phyloP scores from a whole-genome alignment of 352 stramenopile species.

The Globisporangium apiculatum region DNA sequence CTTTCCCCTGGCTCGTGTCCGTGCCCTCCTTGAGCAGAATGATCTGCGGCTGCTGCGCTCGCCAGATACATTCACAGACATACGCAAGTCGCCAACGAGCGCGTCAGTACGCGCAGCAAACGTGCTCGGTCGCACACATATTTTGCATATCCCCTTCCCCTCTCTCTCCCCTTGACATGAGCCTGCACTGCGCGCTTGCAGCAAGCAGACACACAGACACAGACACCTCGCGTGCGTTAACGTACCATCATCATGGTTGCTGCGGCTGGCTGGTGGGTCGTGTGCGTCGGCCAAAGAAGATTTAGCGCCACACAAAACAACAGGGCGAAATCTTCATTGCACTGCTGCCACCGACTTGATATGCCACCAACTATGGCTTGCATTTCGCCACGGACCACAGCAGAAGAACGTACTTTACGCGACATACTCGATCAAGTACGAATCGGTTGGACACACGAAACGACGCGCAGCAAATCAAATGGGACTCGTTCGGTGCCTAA shows the following conservation, averaged over 20 bases:
- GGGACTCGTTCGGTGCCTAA: too few species aligned
- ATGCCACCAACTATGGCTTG: not conserved
- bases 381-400: too few species aligned
- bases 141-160: not conserved
- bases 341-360: slow-evolving; percentile 4
- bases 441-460: not conserved
- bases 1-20: slow-evolving; percentile 97
- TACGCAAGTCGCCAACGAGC: not conserved
- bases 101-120: not conserved
- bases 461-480: too few species aligned
- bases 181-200: not conserved
- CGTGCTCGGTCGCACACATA: not conserved
- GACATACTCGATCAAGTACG: not conserved
- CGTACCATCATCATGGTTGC: slow-evolving; percentile 51
- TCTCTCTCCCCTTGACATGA: too few species aligned
- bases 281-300: slow-evolving; percentile 7
- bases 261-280: slow-evolving; percentile 1
- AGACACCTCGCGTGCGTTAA: not conserved
- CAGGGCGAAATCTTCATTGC: slow-evolving; percentile 8
- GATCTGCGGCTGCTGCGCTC: slow-evolving; percentile 90
- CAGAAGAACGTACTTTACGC: too few species aligned
- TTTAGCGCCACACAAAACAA: slow-evolving; percentile 1
- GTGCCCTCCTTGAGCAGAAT: slow-evolving; percentile 99
- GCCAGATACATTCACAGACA: too few species aligned
- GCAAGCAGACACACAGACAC: not conserved